These are phyloP conservation scores for Cylindrotheca closterium DNA, from an alignment of 108 stramenopile species.

Conservation along the genomic window DNA sequence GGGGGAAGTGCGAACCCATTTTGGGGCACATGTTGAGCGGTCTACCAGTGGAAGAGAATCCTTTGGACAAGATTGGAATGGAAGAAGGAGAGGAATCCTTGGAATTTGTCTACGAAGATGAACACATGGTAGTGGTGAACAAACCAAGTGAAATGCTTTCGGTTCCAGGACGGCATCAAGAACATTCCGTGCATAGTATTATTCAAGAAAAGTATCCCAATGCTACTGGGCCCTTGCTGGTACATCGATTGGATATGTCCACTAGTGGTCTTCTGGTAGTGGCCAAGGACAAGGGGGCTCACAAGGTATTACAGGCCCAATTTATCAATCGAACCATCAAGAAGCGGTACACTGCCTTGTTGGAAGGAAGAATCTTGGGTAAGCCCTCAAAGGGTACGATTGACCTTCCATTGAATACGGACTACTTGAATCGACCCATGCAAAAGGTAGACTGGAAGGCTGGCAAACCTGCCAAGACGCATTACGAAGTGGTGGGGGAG, in stretches of 20 bases:
- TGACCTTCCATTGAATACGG: slow-evolving; percentile 18
- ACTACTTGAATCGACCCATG: slow-evolving; percentile 27
- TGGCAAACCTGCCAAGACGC: slow-evolving; percentile 26
- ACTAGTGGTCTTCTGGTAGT: slow-evolving; percentile 15
- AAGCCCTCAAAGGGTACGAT: slow-evolving; percentile 3
- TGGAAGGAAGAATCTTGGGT: slow-evolving; percentile 8
- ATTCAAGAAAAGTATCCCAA: slow-evolving; percentile 9
- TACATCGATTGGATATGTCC: slow-evolving; percentile 29
- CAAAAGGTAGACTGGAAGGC: slow-evolving; percentile 20
- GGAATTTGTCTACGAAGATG: slow-evolving; percentile 20
- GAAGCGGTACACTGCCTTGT: slow-evolving; percentile 28
- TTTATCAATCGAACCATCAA: slow-evolving; percentile 22
- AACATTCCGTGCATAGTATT: slow-evolving; percentile 11
- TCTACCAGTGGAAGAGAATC: slow-evolving; percentile 15
- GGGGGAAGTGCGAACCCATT: slow-evolving; percentile 25
- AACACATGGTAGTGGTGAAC: slow-evolving; percentile 18
- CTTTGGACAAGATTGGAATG: not conserved
- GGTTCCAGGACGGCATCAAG: slow-evolving; percentile 16
- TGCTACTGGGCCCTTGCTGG: slow-evolving; percentile 20
- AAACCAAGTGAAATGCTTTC: slow-evolving; percentile 24
- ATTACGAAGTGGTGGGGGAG: slow-evolving; percentile 11
- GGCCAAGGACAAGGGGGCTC: slow-evolving; percentile 19
- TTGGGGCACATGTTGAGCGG: slow-evolving; percentile 23
- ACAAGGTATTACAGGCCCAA: slow-evolving; percentile 16
- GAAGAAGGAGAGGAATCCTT: not conserved